Evolutionary conservation across 495 filamentous ascomycete genomes (phyloP).

Genomic region (Hypoxylon intermedium): DNA sequence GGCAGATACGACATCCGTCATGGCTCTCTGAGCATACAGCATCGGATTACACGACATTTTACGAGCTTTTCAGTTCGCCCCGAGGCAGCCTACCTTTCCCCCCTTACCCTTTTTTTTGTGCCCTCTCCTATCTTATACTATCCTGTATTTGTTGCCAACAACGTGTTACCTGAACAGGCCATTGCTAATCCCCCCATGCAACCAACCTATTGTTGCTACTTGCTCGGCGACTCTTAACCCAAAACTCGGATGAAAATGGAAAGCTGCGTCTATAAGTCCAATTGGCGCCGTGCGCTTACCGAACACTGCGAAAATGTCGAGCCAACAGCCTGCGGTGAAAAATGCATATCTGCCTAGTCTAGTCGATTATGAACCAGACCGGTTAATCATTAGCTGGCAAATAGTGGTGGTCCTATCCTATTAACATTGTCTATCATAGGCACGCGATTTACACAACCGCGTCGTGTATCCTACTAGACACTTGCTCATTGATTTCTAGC

Average conservation of each 20-base stretch:
- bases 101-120: slow-evolving; percentile 3
- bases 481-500: slow-evolving; percentile 3
- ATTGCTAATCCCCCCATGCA: slow-evolving; percentile 25
- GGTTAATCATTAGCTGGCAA: slow-evolving; percentile 33
- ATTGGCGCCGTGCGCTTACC: slow-evolving; percentile 21
- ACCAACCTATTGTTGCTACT: slow-evolving; percentile 19
- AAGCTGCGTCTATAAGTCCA: slow-evolving; percentile 30
- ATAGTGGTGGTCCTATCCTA: slow-evolving; percentile 13
- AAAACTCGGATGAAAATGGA: slow-evolving; percentile 21
- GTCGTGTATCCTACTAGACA: slow-evolving; percentile 16
- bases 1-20: slow-evolving; percentile 35
- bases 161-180: slow-evolving; percentile 22
- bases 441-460: slow-evolving; percentile 22
- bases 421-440: neutral
- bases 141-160: slow-evolving; percentile 12
- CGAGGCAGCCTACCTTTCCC: slow-evolving; percentile 32
- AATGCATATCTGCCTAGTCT: slow-evolving; percentile 4
- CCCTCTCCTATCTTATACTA: slow-evolving; percentile 24
- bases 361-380: slow-evolving; percentile 6
- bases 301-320: slow-evolving; percentile 21
- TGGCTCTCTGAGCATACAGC: slow-evolving; percentile 27
- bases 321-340: slow-evolving; percentile 13
- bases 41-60: slow-evolving; percentile 36
- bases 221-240: slow-evolving; percentile 16
- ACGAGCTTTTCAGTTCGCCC: slow-evolving; percentile 29